Percentiles rank a stretch among this genome's conserved stretches.
Conservation (phyloP, 2,329 filamentous ascomycete genomes). For the Alternaria gaisen region DNA sequence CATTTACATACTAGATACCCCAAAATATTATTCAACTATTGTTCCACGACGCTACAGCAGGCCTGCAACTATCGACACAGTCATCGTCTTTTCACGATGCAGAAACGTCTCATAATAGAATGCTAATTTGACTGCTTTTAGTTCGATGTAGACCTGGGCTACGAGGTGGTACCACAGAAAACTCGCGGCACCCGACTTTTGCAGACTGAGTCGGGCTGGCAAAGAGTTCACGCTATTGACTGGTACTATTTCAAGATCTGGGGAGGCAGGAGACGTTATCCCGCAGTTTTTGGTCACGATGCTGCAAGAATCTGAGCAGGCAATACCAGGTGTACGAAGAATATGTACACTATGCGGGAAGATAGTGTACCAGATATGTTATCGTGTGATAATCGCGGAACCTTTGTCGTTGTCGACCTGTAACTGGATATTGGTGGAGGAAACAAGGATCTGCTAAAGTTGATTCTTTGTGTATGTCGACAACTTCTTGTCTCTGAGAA, state of each 20-base stretch:
- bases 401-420: not conserved
- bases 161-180: not conserved
- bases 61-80: not conserved
- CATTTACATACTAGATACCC: constrained; percentile 16
- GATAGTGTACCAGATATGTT: not conserved
- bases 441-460: too few relatives aligned
- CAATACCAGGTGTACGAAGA: not conserved
- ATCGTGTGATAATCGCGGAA: not conserved
- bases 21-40: not conserved
- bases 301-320: not conserved
- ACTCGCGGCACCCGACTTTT: not conserved
- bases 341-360: not conserved
- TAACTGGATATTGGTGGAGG: not conserved
- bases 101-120: not conserved
- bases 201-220: not conserved
- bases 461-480: not conserved
- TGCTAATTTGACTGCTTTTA: not conserved
- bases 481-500: too few relatives aligned
- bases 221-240: not conserved
- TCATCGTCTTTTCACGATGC: not conserved
- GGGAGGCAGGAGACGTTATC: not conserved
- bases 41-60: not conserved
- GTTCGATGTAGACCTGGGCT: not conserved
- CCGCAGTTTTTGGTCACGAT: not conserved
- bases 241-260: constrained; percentile 1